Conservation (phyloP, 129 eudicot species). For the Centaurea solstitialis region DNA sequence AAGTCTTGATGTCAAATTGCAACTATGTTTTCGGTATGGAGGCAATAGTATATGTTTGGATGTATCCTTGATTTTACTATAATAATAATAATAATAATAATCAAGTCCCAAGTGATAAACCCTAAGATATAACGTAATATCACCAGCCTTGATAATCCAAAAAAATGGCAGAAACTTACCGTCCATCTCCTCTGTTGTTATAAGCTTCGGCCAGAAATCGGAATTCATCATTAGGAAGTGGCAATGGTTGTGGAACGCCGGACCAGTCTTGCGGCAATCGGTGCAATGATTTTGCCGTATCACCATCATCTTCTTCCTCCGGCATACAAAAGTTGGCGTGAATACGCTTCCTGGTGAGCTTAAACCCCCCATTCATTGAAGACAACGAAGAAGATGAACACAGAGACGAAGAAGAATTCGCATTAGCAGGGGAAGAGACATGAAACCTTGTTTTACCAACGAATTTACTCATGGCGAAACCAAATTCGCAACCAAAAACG, state of each 20-base stretch:
- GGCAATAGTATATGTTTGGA: too few species aligned
- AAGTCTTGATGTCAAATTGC: constrained; percentile 1
- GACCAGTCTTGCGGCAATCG: constrained; percentile 50
- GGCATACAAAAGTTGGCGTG: constrained; percentile 38
- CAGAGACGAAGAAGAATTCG: constrained; percentile 27
- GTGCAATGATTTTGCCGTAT: constrained; percentile 36
- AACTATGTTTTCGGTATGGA: neutral
- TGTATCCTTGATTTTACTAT: too few species aligned
- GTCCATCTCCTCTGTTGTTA: constrained; percentile 23
- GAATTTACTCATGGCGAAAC: constrained; percentile 27
- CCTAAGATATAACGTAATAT: neutral
- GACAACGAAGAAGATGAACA: constrained; percentile 45
- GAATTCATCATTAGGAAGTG: constrained; percentile 59
- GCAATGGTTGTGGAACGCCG: constrained; percentile 83
- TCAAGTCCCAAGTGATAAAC: constrained; percentile 14
- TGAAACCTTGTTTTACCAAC: constrained; percentile 33
- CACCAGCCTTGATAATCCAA: neutral
- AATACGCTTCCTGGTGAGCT: constrained; percentile 53
- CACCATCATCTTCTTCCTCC: constrained; percentile 9
- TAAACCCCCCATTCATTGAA: constrained; percentile 27
- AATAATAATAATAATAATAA: too few species aligned
- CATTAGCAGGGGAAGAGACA: constrained; percentile 27
- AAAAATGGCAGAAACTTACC: constrained; percentile 16
- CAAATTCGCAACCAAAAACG: neutral
- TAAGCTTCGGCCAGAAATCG: constrained; percentile 24